Conservation (phyloP, 2,329 filamentous ascomycete genomes). For the Helminthosporium solani region DNA sequence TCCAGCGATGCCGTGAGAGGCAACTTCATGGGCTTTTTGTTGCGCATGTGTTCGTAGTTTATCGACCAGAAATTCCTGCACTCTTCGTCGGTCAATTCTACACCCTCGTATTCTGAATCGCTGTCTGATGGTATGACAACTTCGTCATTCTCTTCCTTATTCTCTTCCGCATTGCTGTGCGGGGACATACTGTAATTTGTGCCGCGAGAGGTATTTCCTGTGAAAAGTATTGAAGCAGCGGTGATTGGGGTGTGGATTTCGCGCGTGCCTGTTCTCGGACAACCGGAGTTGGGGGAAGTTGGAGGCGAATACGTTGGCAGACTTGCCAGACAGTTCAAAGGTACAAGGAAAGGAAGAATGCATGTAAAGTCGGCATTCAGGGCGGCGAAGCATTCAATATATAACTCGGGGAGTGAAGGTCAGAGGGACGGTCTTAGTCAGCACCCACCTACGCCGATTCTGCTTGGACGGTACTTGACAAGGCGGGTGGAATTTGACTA, state of each 20-base stretch:
- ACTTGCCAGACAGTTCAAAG: conserved; percentile 6
- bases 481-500: too few species aligned
- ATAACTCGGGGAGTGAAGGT: too few species aligned
- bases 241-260: conserved; percentile 7
- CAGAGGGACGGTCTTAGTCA: too few species aligned
- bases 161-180: conserved; percentile 1
- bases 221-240: conserved; percentile 5
- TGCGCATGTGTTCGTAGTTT: conserved; percentile 2
- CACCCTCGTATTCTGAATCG: conserved; percentile 3
- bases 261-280: conserved; percentile 6
- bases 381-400: conserved; percentile 4
- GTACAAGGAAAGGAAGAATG: conserved; percentile 5
- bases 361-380: too few species aligned
- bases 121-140: neutral
- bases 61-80: conserved; percentile 2
- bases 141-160: conserved; percentile 3
- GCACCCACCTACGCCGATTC: too few species aligned
- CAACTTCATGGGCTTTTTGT: conserved; percentile 7
- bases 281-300: conserved; percentile 7
- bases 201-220: conserved; percentile 6
- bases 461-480: too few species aligned
- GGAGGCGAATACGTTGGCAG: conserved; percentile 6
- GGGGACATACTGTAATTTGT: conserved; percentile 6
- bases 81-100: conserved; percentile 9
- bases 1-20: conserved; percentile 11